Evolutionary conservation across 345 rosid genomes (phyloP).

Genomic region (Cardiospermum halicacabum): DNA sequence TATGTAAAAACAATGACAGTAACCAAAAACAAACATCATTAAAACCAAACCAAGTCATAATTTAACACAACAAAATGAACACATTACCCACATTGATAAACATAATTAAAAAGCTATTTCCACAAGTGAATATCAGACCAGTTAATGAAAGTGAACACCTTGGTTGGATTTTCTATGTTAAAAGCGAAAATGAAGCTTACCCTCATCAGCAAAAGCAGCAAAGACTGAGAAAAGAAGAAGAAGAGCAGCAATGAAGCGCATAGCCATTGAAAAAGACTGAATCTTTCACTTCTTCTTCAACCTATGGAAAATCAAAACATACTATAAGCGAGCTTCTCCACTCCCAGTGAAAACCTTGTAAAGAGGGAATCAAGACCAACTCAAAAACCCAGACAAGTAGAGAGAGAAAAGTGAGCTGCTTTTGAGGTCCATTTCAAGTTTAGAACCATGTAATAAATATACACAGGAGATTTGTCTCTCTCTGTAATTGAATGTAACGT

Average conservation of each 20-base stretch:
- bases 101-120: background rate
- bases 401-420: conserved; percentile 26
- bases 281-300: conserved; percentile 4
- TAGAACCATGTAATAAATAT: background rate
- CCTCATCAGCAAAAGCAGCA: conserved; percentile 39
- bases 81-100: background rate
- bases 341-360: background rate
- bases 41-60: background rate
- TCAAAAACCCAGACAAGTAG: background rate
- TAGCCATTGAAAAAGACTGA: conserved; percentile 27
- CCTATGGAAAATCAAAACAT: conserved; percentile 26
- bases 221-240: conserved; percentile 23
- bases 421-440: conserved; percentile 16
- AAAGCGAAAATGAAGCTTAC: conserved; percentile 16
- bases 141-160: conserved; percentile 2
- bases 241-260: conserved; percentile 18
- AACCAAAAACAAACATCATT: background rate
- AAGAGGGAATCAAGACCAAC: background rate
- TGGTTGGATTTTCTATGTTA: background rate
- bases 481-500: background rate
- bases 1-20: background rate
- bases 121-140: background rate
- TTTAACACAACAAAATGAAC: no score
- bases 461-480: no score
- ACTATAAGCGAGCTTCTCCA: background rate